These are phyloP conservation scores for Otatea glauca DNA, from an alignment of 176 grass and related monocot genomes.

Conservation along the genomic window DNA sequence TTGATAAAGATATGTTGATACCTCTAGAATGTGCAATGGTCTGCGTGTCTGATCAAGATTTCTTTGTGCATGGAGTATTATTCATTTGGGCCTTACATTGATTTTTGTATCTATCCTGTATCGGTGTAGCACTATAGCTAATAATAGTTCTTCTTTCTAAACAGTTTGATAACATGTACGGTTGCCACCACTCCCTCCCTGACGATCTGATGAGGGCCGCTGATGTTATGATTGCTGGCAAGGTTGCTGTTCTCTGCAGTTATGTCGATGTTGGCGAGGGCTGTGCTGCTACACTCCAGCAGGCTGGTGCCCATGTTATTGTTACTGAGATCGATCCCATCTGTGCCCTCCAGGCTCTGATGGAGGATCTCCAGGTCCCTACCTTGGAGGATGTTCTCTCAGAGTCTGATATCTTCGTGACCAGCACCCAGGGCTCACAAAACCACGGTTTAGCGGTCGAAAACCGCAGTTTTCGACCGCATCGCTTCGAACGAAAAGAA, in stretches of 20 bases:
- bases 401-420: constrained; percentile 77
- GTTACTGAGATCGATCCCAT: constrained; percentile 98
- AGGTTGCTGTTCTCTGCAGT: constrained; percentile 83
- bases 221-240: constrained; percentile 96
- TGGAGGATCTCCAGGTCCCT: constrained; percentile 88
- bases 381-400: constrained; percentile 85
- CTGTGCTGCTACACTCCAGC: constrained; percentile 84
- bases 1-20: too few relatives aligned
- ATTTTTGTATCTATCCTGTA: too few relatives aligned
- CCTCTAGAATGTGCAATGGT: too few relatives aligned
- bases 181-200: too few relatives aligned
- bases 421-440: too few relatives aligned
- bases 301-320: constrained; percentile 94
- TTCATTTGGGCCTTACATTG: too few relatives aligned
- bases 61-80: too few relatives aligned
- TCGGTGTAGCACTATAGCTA: too few relatives aligned
- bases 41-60: too few relatives aligned
- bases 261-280: constrained; percentile 98
- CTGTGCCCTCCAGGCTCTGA: constrained; percentile 92
- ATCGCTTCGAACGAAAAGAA: too few relatives aligned
- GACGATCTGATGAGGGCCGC: constrained; percentile 89
- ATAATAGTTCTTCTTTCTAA: not conserved
- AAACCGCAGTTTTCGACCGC: too few relatives aligned
- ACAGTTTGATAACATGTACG: constrained; percentile 75
- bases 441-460: too few relatives aligned